Base-by-base conservation (phyloP, 371 early-diverging fungal species). In the Mortierella sp. region DNA sequence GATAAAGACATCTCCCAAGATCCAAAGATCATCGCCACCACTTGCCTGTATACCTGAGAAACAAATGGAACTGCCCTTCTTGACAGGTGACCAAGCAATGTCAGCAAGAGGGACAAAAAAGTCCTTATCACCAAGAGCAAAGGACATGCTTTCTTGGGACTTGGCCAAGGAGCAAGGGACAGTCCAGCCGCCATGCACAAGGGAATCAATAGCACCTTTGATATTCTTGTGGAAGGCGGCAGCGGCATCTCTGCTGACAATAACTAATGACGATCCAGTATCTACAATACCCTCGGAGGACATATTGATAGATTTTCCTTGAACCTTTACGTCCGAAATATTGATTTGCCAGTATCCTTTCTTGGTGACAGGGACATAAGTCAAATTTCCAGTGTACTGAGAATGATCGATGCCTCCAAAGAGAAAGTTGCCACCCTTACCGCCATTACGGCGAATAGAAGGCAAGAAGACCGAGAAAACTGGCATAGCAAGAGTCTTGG, bases 311-410 rank as follows among this genome's bases (percentile, higher is more conserved):
- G 61, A 37, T n/a, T 34, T 40, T 13, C 62, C 69, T 6, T 61
- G 51, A 43, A 61, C 17, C 1, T 54, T 51, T 17, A 75, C 22
- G 19, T 57, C 69, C 1, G 70, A 42, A 54, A 78, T 66, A 10
- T 55, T 15, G 34, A 83, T 37, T 22, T 75, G 75, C 79, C 83
- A 83, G 68, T 75, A 83, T 2, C 72, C 77, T 82, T 93, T 92
- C 70, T 95, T 89, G 31, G 87, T 85, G 22, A 98, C 92, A 17
- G 93, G 92, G 56, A 73, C 63, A 26, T 89, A 91, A 22, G 77
- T 82, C 29, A 91, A n/a, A 13, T 83, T 66, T 40, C 91, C 91
- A 0, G 77, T 83, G 62, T 85, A 90, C 66, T 85, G 88, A 32
- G 83, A 59, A n/a, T 63, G n/a, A 68, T 92, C 89, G 12, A 84